Evolutionary conservation across 768 basidiomycete genomes (phyloP), one percentile per base, ranked within the genome.

Genomic region (Kwoniella sp.): DNA sequence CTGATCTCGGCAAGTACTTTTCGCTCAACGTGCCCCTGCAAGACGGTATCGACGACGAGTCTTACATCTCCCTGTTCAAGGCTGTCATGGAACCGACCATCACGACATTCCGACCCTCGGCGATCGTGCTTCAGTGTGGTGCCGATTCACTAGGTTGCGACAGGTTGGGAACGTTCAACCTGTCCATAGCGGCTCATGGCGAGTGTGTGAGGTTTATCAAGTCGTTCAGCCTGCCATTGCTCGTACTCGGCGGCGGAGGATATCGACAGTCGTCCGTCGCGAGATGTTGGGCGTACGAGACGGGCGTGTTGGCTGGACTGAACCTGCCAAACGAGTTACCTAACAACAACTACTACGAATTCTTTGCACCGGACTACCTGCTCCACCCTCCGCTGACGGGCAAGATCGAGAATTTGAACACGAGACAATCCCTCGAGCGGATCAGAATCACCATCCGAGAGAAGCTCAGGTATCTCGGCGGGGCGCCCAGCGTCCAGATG

Each of bases 201-300:
- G 93, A 98, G 76, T 99, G 93, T 71, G 91, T 99, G 26, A 86
- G 92, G 69, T 98, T 92, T 72, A 90, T 99, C 44, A 85, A 92
- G 57, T 85, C 85, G 59, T 98, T 88, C 76, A 84, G 85, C 65
- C 82, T 98, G 2, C 93, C 93, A 1, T 77, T 98, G 12, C 79
- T 99, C 15, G 87, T 98, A 27, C 73, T 99, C 5, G 93, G 93
- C 34, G 93, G 93, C 2, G 93, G 93, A 3, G 93, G 93, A 0
- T 99, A 99, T 75, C 91, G 90, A 4, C 88, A 96, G 73, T 88
- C 90, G 69, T 93, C 93, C 69, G 95, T 99, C 60, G 87, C 88
- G 39, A 83, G 93, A n/a, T 99, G 93, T 70, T 99, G 93, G 93
- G 85, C 93, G 28, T 93, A 99, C 77, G 93, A 99, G 74, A 99